Conservation (phyloP, 257 asterid species). For the Echites panduratus region DNA sequence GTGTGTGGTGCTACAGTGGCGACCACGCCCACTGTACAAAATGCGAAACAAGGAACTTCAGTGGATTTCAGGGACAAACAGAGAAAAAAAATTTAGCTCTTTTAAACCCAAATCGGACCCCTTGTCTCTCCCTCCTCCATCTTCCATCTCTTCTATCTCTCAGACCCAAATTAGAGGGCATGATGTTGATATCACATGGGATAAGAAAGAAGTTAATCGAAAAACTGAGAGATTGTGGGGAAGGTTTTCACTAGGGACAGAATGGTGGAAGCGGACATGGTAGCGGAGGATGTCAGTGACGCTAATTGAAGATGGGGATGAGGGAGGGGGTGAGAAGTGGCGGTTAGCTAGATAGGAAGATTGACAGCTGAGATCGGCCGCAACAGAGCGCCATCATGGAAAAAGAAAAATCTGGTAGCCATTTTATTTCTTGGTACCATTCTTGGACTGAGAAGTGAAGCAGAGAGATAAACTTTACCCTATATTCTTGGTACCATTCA, state of each 20-base stretch:
- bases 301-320: constrained; percentile 34
- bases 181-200: constrained; percentile 58
- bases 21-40: too few species aligned
- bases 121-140: too few species aligned
- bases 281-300: constrained; percentile 71
- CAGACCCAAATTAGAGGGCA: constrained; percentile 50
- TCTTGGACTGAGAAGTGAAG: constrained; percentile 5
- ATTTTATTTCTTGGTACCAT: constrained; percentile 24
- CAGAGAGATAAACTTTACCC: constrained; percentile 14
- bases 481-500: too few species aligned
- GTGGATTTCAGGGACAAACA: too few species aligned
- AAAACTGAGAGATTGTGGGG: constrained; percentile 52
- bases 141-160: too few species aligned
- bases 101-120: too few species aligned
- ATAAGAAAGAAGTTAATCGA: constrained; percentile 43
- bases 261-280: constrained; percentile 72
- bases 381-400: constrained; percentile 57
- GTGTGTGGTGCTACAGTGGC: too few species aligned
- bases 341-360: constrained; percentile 25
- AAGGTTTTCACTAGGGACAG: constrained; percentile 40
- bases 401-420: constrained; percentile 38
- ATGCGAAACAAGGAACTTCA: too few species aligned
- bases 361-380: constrained; percentile 53
- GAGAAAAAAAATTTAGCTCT: too few species aligned
- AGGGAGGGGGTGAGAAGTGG: constrained; percentile 16